Evolutionary conservation across 1,284 basidiomycete species (phyloP).

Genomic region (Irpex sp.): DNA sequence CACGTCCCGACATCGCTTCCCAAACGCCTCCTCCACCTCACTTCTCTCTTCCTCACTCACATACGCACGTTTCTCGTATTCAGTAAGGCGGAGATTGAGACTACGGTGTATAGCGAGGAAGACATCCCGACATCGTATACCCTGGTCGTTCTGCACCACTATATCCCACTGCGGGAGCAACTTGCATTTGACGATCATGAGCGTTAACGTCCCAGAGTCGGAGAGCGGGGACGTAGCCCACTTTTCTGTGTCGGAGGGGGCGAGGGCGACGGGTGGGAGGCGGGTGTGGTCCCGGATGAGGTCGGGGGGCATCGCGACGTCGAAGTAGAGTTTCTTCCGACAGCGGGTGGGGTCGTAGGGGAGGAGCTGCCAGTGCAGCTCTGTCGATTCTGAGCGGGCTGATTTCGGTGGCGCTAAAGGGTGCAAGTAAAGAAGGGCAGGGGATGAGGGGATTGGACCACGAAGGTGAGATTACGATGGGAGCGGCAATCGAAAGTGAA

Average conservation of each 20-base stretch:
- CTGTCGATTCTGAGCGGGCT: neutral
- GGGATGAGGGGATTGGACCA: neutral
- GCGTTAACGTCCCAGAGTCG: neutral
- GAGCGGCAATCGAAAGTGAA: neutral
- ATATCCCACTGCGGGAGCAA: constrained; percentile 4
- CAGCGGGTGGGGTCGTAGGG: constrained; percentile 4
- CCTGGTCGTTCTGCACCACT: neutral
- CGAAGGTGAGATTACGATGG: neutral
- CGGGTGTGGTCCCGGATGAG: constrained; percentile 3
- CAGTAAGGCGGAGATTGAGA: neutral
- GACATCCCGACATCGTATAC: neutral
- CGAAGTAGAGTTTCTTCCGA: constrained; percentile 6
- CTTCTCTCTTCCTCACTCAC: neutral
- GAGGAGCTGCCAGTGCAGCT: constrained; percentile 8
- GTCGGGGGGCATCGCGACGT: neutral
- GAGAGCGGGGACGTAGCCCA: neutral
- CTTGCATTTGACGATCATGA: constrained; percentile 2
- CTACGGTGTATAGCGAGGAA: neutral
- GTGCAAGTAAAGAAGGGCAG: too few species aligned
- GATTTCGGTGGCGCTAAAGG: neutral
- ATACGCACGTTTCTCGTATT: neutral
- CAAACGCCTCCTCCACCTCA: neutral
- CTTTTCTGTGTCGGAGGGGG: constrained; percentile 4
- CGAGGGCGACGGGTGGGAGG: constrained; percentile 3
- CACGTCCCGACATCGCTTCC: neutral